A percentile compares a stretch with the other conserved stretches of the same genome.
phyloP scores from a whole-genome alignment of 2,329 filamentous ascomycete genomes.

The Zelopaecilomyces penicillatus region DNA sequence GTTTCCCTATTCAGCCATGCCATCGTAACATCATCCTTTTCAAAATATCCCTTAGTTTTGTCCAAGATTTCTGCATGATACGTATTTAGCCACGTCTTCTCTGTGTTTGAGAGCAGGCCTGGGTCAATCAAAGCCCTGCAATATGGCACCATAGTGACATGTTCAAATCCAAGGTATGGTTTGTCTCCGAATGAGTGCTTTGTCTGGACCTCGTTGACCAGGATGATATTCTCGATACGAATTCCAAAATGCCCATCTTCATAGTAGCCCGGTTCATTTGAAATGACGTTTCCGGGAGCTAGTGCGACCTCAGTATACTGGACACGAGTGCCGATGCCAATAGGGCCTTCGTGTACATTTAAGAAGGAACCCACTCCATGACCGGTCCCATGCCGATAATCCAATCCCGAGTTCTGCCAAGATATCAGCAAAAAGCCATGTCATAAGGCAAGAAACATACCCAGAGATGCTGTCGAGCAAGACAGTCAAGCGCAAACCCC shows the following conservation, averaged over 20 bases:
- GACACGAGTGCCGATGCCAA: conserved; percentile 87
- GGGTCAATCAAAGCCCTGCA: conserved; percentile 81
- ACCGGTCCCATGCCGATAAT: conserved; percentile 93
- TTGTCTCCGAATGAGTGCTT: conserved; percentile 86
- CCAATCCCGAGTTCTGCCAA: conserved; percentile 56
- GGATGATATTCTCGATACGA: conserved; percentile 90
- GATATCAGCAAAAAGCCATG: conserved; percentile 12
- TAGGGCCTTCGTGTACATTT: conserved; percentile 95
- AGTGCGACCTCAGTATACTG: conserved; percentile 88
- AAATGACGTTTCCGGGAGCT: conserved; percentile 87
- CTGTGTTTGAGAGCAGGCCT: conserved; percentile 58
- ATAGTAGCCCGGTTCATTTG: conserved; percentile 94
- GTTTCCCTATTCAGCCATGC: conserved; percentile 85
- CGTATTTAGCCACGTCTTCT: conserved; percentile 80
- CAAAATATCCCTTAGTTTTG: conserved; percentile 73
- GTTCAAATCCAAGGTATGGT: conserved; percentile 89
- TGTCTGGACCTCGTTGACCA: conserved; percentile 83
- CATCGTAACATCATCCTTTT: conserved; percentile 60
- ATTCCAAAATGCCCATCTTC: conserved; percentile 93
- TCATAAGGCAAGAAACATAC: conserved; percentile 33
- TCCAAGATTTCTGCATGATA: conserved; percentile 75
- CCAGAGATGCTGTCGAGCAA: conserved; percentile 91
- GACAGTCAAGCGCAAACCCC: conserved; percentile 79
- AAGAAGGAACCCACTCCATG: conserved; percentile 92
- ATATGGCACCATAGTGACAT: conserved; percentile 94